phyloP scores from a whole-genome alignment of 2,329 filamentous ascomycete genomes.

The Chalaropsis ovoidea region DNA sequence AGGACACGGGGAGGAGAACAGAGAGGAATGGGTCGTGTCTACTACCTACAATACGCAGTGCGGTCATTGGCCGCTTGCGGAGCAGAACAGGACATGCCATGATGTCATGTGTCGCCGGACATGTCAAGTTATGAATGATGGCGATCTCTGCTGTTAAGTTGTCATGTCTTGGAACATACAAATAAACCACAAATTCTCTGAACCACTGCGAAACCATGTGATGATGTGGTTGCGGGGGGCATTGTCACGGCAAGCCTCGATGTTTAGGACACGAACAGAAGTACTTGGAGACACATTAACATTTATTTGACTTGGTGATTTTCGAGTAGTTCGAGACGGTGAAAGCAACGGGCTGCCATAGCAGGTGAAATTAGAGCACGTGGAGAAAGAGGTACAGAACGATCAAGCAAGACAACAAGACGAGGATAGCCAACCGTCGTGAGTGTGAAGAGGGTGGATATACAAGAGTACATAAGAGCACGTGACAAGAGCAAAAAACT shows the following conservation, averaged over 20 bases:
- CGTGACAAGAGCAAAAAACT: neutral
- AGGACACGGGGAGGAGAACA: neutral
- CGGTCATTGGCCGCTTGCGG: neutral
- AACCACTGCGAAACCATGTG: too few relatives aligned
- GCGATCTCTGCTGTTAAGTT: neutral
- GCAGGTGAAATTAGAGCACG: too few relatives aligned
- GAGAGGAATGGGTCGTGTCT: neutral
- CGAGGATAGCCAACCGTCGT: too few relatives aligned
- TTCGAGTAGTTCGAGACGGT: too few relatives aligned
- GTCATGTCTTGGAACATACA: neutral
- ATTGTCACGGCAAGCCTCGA: too few relatives aligned
- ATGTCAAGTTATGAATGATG: neutral
- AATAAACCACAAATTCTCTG: neutral
- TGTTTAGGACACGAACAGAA: too few relatives aligned
- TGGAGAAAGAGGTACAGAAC: neutral
- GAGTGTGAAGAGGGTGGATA: neutral
- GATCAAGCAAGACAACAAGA: neutral
- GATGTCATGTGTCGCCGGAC: constrained; percentile 1
- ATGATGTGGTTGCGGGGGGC: too few relatives aligned
- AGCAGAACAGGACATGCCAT: neutral
- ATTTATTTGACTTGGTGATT: too few relatives aligned
- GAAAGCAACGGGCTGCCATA: too few relatives aligned
- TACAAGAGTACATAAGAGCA: neutral
- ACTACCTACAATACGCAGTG: neutral
- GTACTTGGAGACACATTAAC: too few relatives aligned